Base-by-base conservation (phyloP, 441 rosid species). In the Pelargonium cotyledonis region DNA sequence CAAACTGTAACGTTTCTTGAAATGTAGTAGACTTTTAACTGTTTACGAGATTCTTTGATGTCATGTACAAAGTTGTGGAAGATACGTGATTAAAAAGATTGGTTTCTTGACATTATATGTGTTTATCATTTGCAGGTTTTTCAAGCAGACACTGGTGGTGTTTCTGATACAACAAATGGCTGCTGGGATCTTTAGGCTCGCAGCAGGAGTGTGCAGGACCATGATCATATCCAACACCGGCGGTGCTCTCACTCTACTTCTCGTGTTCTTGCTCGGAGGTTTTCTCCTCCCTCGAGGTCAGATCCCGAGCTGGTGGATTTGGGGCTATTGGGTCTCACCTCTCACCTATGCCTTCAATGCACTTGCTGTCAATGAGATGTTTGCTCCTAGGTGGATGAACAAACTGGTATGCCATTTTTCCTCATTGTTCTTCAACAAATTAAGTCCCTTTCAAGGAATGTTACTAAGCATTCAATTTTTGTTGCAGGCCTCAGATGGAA, bases 321-420 rank as follows among this genome's bases (percentile, higher is more conserved):
- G 96, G 99, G 92, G 82, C 61, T 84, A 88, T 67, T 91, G 99
- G 99, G 60, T 81, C 15, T 94, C 97, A 0, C 99, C 99, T 31
- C 14, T 94, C 75, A 47, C 86, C 6, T 94, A 91, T 38, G 87
- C 82, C 68, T 94, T 40, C 86, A 88, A 89, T 74, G 90, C 94
- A 63, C 47, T 91, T 0, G 26, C 80, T 7, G 87, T 86, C 21
- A 94, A 88, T 73, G 96, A 91, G 84, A 46, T 94, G 75, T 72
- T 69, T 76, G 86, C 96, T 53, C 85, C 96, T 5, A 88, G 97
- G 68, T 94, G 99, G 99, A 89, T 87, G 92, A 77, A 88, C 71
- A 75, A 77, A 82, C 2, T 0, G 76, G 97, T 89, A 77, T 18
- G 70, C 31, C 49, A 18, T 51, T 53, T 47, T 53, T 53, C 19